These are phyloP conservation scores for Pseudocercospora vitis DNA, from an alignment of 2,329 filamentous ascomycete genomes.

Conservation along the genomic window DNA sequence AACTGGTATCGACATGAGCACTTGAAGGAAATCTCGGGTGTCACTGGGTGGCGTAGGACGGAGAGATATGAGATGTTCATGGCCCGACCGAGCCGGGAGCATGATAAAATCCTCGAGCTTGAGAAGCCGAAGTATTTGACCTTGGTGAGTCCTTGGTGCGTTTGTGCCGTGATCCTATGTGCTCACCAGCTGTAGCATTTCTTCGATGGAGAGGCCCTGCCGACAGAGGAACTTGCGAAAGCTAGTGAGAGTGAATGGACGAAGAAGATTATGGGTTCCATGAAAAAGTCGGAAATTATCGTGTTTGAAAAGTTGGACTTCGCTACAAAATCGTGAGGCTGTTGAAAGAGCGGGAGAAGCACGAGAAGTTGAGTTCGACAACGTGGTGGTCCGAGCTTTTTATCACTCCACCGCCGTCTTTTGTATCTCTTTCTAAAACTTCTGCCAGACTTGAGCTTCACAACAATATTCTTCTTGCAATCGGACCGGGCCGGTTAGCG, in stretches of 20 bases:
- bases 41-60: constrained; percentile 18
- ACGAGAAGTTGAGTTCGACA: too few species aligned
- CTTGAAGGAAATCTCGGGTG: constrained; percentile 12
- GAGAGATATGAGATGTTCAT: constrained; percentile 19
- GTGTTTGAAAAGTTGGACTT: constrained; percentile 19
- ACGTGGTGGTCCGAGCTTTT: too few species aligned
- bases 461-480: too few species aligned
- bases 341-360: too few species aligned
- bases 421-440: too few species aligned
- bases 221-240: constrained; percentile 14
- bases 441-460: too few species aligned
- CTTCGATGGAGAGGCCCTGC: constrained; percentile 20
- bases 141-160: constrained; percentile 11
- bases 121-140: constrained; percentile 19
- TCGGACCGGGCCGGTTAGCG: too few species aligned
- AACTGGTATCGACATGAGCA: constrained; percentile 23
- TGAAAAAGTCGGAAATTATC: constrained; percentile 17
- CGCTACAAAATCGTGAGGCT: background rate
- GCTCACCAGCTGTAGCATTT: constrained; percentile 18
- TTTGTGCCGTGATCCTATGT: background rate
- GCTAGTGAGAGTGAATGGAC: constrained; percentile 19
- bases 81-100: constrained; percentile 6
- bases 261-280: constrained; percentile 21
- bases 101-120: background rate
- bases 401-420: too few species aligned